A percentile compares a stretch with the other conserved stretches of the same genome.
Evolutionary conservation across 257 asterid species (phyloP).

Genomic region (Coffea eugenioides): DNA sequence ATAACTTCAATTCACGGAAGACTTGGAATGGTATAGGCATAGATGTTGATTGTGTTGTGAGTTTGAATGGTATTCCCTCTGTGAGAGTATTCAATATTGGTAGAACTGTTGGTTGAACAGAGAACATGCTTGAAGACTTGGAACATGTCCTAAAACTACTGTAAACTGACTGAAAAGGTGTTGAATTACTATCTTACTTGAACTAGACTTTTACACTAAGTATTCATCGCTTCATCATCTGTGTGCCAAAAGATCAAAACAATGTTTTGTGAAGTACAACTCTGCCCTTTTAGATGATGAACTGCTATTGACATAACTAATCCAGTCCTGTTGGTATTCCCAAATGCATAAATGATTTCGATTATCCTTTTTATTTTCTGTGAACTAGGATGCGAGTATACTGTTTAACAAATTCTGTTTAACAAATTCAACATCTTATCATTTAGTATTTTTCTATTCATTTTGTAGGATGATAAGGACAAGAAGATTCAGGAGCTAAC

Average conservation of each 20-base stretch:
- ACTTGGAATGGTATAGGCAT: too few species aligned
- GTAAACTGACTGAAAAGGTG: background rate
- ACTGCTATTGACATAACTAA: background rate
- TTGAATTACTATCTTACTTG: too few species aligned
- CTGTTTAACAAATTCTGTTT: too few species aligned
- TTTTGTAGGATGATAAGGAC: background rate
- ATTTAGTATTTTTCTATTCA: background rate
- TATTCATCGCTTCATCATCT: too few species aligned
- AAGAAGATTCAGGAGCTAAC: background rate
- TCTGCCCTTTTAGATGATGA: background rate
- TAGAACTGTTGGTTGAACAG: background rate
- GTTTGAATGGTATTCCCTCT: background rate
- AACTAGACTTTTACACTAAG: too few species aligned
- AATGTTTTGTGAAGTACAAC: too few species aligned
- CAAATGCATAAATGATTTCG: too few species aligned
- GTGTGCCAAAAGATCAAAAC: too few species aligned
- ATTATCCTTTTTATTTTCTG: too few species aligned
- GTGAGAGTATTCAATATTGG: background rate
- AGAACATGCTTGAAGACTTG: too few species aligned
- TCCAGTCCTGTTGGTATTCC: too few species aligned
- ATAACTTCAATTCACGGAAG: too few species aligned
- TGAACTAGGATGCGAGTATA: background rate
- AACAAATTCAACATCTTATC: background rate
- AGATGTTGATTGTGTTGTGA: background rate
- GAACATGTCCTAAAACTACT: background rate